Evolutionary conservation across 805 yeast species (phyloP), one percentile per base, ranked within the genome.

Genomic region (Candida anglica): DNA sequence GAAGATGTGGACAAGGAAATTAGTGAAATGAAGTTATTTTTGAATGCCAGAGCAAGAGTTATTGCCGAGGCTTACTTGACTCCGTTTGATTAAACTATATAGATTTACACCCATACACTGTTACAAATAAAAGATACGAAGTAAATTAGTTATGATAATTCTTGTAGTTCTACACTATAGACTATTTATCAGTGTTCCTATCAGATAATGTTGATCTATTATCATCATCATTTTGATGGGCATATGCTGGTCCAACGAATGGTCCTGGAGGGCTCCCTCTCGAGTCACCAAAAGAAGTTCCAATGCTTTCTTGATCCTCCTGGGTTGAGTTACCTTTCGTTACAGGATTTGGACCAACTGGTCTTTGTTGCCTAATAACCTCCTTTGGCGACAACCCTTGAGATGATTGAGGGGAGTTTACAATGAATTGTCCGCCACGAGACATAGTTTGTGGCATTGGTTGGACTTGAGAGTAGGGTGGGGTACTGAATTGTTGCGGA

Each of bases 1-100:
- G 98, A 93, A 61, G 98, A 89, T 53, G 98, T 93, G 14, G 98
- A 93, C 61, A 91, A 88, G 67, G 98, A 93, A 62, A 93, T 93
- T 53, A 86, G 96, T 61, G 98, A 93, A 59, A 93, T 93, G 95
- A 93, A 93, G 64, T 73, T 93, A 59, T 93, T 91, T 60, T 75
- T 93, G 58, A 93, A 93, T 55, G 96, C 98, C 10, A 78, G 98
- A 56, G 98, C 98, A 10, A 83, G 98, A 69, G 91, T 87, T 41
- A 94, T 88, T 31, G 98, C 98, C 18, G 98, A 93, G 62, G 91
- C 96, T 6, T 91, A 88, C 60, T 71, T 91, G 48, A 84, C 89
- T 27, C 94, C 93, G 33, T 87, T 88, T 54, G 95, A 86, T 53
- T 85, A 61, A 51, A 23, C 19, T 15, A 30, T 15, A 20, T n/a